Conservation (phyloP, 345 rosid species). For the Clausena lansium region DNA sequence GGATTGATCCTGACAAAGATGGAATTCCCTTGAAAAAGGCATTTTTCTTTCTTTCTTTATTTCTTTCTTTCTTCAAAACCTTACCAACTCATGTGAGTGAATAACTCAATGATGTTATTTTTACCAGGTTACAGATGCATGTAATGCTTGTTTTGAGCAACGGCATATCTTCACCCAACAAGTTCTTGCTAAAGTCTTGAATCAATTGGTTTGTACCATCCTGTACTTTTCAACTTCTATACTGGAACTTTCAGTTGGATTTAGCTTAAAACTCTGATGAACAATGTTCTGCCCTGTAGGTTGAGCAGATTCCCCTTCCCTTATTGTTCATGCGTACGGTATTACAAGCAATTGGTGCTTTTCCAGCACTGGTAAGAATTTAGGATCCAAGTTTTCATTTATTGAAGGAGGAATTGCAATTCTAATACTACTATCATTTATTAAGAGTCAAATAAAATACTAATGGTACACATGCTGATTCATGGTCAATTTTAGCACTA, state of each 20-base stretch:
- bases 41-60: not conserved
- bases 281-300: conserved; percentile 48
- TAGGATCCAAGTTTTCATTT: conserved; percentile 4
- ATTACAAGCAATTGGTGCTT: conserved; percentile 92
- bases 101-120: conserved; percentile 14
- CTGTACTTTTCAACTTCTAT: conserved; percentile 1
- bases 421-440: not conserved
- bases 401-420: not conserved
- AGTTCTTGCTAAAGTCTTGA: conserved; percentile 91
- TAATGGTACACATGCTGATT: not conserved
- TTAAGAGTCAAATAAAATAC: not conserved
- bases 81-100: conserved; percentile 11
- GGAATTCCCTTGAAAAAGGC: conserved; percentile 94
- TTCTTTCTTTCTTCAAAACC: conserved; percentile 13
- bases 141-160: conserved; percentile 91
- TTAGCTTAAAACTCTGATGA: conserved; percentile 15
- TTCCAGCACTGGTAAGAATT: conserved; percentile 81
- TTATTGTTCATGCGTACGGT: conserved; percentile 98
- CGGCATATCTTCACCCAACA: conserved; percentile 85
- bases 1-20: conserved; percentile 88
- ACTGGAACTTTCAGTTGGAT: not conserved
- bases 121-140: conserved; percentile 88
- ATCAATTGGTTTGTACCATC: conserved; percentile 76
- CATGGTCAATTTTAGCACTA: not conserved
- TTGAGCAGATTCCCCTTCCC: conserved; percentile 97